Evolutionary conservation across 176 grass and related monocot species (phyloP).

Genomic region (Puccinellia tenuiflora): DNA sequence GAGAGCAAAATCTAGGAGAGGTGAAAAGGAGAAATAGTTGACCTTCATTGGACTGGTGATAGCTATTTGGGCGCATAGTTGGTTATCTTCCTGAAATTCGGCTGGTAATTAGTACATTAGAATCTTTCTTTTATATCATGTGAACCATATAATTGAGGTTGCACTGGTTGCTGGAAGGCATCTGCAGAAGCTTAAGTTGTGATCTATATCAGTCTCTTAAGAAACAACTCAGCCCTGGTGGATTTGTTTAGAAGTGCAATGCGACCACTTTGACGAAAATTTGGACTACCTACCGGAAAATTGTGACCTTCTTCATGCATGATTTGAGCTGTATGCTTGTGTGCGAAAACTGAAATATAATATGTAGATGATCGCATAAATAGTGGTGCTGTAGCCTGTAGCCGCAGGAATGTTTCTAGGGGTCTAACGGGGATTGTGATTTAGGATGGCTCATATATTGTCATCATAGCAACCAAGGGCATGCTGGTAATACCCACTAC

Average conservation of each 20-base stretch:
- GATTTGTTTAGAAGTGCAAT: neutral
- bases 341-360: neutral
- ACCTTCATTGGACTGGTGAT: neutral
- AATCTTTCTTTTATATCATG: neutral
- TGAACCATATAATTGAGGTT: neutral
- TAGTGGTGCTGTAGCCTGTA: no score
- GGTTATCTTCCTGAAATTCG: neutral
- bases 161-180: neutral
- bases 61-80: neutral
- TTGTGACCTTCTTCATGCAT: neutral
- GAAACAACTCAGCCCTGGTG: neutral
- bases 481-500: neutral
- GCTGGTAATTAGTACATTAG: neutral
- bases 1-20: neutral
- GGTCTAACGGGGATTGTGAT: neutral
- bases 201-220: no score
- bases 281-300: neutral
- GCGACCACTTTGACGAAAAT: neutral
- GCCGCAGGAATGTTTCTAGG: neutral
- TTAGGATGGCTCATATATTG: neutral
- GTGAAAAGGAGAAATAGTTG: neutral
- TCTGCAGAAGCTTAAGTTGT: neutral
- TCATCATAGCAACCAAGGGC: neutral
- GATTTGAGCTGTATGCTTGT: neutral
- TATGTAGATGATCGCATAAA: neutral